Conservation (phyloP, 495 filamentous ascomycete genomes). For the Penicillium roqueforti region DNA sequence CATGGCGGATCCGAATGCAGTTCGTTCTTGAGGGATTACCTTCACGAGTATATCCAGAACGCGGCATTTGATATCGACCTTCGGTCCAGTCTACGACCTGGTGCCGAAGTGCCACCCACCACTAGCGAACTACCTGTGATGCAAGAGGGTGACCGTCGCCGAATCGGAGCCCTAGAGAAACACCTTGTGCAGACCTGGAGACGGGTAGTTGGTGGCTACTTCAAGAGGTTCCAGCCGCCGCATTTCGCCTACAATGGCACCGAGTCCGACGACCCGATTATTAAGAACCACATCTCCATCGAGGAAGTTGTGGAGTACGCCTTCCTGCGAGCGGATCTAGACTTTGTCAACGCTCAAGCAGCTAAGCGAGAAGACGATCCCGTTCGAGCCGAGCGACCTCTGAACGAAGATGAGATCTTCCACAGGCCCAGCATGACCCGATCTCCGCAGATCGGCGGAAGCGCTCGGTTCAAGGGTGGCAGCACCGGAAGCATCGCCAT, state of each 20-base stretch:
- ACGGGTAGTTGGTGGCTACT: constrained; percentile 87
- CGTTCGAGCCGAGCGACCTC: constrained; percentile 61
- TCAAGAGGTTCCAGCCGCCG: constrained; percentile 76
- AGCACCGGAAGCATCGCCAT: constrained; percentile 85
- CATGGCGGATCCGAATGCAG: constrained; percentile 91
- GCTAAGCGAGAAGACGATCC: constrained; percentile 66
- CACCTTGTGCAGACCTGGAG: constrained; percentile 73
- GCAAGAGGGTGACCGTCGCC: constrained; percentile 36
- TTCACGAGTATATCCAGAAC: constrained; percentile 87
- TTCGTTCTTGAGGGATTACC: constrained; percentile 72
- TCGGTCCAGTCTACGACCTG: constrained; percentile 56
- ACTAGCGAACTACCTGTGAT: constrained; percentile 32
- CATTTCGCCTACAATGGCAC: constrained; percentile 48
- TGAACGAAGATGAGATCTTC: constrained; percentile 78
- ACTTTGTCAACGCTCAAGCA: constrained; percentile 85
- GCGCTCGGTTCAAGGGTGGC: constrained; percentile 81
- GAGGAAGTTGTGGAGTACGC: constrained; percentile 70
- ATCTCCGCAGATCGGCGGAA: constrained; percentile 59
- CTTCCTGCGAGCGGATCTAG: constrained; percentile 85
- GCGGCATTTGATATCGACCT: constrained; percentile 69
- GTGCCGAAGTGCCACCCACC: constrained; percentile 3
- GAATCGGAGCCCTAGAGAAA: constrained; percentile 53
- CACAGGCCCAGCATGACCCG: constrained; percentile 57
- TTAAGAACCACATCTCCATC: constrained; percentile 34
- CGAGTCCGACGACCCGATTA: constrained; percentile 10